A percentile compares a stretch with the other conserved stretches of the same genome.
Evolutionary conservation across 306 rosid genomes (phyloP).

Genomic region (Vachellia collinsii): DNA sequence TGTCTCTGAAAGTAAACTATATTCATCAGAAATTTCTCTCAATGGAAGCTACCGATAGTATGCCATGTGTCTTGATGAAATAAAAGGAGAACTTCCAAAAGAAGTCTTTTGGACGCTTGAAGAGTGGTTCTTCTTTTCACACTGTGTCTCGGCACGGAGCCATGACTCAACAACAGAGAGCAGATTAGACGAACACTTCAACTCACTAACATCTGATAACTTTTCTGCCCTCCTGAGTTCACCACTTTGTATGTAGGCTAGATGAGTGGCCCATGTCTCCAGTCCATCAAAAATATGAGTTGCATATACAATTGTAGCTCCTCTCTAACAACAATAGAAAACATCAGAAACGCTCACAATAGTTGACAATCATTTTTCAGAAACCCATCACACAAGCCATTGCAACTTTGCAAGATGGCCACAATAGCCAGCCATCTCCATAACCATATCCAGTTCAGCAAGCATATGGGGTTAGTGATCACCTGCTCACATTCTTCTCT

Average conservation of each 20-base stretch:
- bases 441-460: constrained; percentile 16
- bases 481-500: constrained; percentile 98
- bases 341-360: constrained; percentile 16
- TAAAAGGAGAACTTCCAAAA: constrained; percentile 56
- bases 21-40: constrained; percentile 20
- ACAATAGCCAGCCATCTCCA: constrained; percentile 14
- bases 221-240: constrained; percentile 75
- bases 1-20: constrained; percentile 21
- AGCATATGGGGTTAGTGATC: constrained; percentile 40
- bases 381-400: constrained; percentile 32
- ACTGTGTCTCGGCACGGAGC: constrained; percentile 85
- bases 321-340: constrained; percentile 57
- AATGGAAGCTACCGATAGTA: constrained; percentile 64
- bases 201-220: constrained; percentile 70
- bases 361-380: constrained; percentile 2
- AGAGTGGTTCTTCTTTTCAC: constrained; percentile 61
- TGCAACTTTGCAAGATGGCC: constrained; percentile 32
- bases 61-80: constrained; percentile 85
- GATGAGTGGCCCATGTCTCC: constrained; percentile 95
- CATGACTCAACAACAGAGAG: constrained; percentile 91
- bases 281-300: constrained; percentile 98
- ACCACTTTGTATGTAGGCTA: constrained; percentile 95
- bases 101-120: constrained; percentile 51
- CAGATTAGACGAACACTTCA: constrained; percentile 73
- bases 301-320: constrained; percentile 91